phyloP scores from a whole-genome alignment of 257 asterid genomes.

The Capsicum baccatum region DNA sequence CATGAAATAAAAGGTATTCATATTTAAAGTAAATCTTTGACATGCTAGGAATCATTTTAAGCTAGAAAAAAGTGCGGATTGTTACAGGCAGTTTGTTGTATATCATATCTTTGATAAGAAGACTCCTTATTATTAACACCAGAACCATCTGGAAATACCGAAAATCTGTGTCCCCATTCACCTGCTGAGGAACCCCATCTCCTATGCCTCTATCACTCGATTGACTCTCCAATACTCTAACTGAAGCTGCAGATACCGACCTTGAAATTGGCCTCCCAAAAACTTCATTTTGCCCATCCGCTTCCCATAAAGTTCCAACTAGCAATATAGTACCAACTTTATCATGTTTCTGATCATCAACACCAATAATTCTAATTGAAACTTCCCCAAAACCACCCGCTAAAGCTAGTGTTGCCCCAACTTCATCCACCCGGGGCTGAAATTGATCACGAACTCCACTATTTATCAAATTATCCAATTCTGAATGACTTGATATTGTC shows the following conservation, averaged over 20 bases:
- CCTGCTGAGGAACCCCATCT: constrained; percentile 35
- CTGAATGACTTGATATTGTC: constrained; percentile 50
- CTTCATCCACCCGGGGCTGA: constrained; percentile 41
- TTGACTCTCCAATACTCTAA: constrained; percentile 67
- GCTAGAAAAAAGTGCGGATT: no score
- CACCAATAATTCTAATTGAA: constrained; percentile 73
- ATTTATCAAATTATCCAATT: constrained; percentile 46
- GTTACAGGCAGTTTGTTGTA: constrained; percentile 48
- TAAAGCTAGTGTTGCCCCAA: constrained; percentile 41
- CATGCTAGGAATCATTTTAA: no score
- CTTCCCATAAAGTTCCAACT: constrained; percentile 41
- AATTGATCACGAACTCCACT: constrained; percentile 45
- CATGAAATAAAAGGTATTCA: no score
- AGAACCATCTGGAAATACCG: constrained; percentile 52
- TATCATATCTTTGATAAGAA: constrained; percentile 88
- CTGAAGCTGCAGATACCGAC: constrained; percentile 54
- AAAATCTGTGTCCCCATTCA: constrained; percentile 43
- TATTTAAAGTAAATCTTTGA: no score
- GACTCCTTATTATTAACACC: constrained; percentile 65
- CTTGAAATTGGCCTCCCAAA: constrained; percentile 54
- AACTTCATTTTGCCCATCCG: constrained; percentile 43
- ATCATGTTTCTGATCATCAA: constrained; percentile 56
- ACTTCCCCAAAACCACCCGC: constrained; percentile 61
- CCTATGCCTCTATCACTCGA: constrained; percentile 48
- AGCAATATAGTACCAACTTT: constrained; percentile 44